A percentile compares a stretch with the other conserved stretches of the same genome.
These are phyloP conservation scores for Jatropha podagrica DNA, from an alignment of 441 rosid species.

Conservation along the genomic window DNA sequence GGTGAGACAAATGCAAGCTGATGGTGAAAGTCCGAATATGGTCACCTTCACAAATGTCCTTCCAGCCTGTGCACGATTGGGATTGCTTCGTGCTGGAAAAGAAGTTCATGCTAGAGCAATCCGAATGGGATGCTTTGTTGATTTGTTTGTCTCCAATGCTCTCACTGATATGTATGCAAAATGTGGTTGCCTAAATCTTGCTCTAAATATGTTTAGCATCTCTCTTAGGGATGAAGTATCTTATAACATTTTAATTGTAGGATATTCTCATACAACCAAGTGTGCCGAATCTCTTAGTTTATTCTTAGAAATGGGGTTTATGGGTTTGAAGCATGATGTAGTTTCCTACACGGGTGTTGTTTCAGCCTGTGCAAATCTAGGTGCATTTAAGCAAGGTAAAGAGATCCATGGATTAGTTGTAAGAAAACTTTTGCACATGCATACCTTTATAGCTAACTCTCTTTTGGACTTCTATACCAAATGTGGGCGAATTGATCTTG, in stretches of 20 bases:
- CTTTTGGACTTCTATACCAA: constrained; percentile 52
- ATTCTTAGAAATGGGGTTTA: constrained; percentile 44
- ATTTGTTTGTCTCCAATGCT: constrained; percentile 56
- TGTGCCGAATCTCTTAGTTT: constrained; percentile 49
- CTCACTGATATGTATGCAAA: constrained; percentile 61
- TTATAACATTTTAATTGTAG: constrained; percentile 48
- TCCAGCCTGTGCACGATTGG: constrained; percentile 57
- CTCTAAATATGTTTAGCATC: constrained; percentile 40
- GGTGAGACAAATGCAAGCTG: constrained; percentile 60
- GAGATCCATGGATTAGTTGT: constrained; percentile 51
- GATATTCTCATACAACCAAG: constrained; percentile 47
- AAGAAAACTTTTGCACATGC: constrained; percentile 37
- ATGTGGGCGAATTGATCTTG: constrained; percentile 51
- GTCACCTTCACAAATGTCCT: constrained; percentile 73
- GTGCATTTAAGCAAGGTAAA: constrained; percentile 50
- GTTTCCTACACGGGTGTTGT: constrained; percentile 52
- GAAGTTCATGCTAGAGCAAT: constrained; percentile 56
- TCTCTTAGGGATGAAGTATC: constrained; percentile 51
- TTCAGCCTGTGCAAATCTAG: constrained; percentile 56
- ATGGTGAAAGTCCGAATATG: constrained; percentile 62
- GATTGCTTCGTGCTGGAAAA: constrained; percentile 45
- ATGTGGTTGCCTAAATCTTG: constrained; percentile 48
- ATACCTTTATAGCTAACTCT: constrained; percentile 55
- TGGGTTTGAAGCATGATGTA: constrained; percentile 43
- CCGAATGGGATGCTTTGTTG: constrained; percentile 36